A percentile compares a stretch with the other conserved stretches of the same genome.
Evolutionary conservation across 192 early-diverging fungal genomes (phyloP).

Genomic region (Geranomyces variabilis): DNA sequence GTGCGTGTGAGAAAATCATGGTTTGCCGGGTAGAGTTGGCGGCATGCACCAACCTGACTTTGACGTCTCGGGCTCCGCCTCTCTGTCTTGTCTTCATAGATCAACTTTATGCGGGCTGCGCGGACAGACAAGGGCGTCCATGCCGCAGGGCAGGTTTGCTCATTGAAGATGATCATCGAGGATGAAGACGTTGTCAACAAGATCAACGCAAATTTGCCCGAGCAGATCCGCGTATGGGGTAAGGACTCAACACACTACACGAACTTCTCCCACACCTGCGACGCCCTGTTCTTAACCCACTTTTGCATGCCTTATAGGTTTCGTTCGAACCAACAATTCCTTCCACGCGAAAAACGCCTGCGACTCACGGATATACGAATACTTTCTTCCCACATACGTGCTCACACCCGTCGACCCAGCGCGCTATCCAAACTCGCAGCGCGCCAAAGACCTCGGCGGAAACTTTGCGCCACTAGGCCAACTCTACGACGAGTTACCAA

Average conservation of each 20-base stretch:
- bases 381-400: slow-evolving; percentile 90
- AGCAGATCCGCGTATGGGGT: slow-evolving; percentile 84
- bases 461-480: neutral
- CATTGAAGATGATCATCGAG: slow-evolving; percentile 86
- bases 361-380: slow-evolving; percentile 96
- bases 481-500: slow-evolving; percentile 36
- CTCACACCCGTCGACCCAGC: slow-evolving; percentile 54
- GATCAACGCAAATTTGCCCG: slow-evolving; percentile 83
- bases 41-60: slow-evolving; percentile 35
- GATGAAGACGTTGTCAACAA: slow-evolving; percentile 70
- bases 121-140: slow-evolving; percentile 99
- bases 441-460: slow-evolving; percentile 29
- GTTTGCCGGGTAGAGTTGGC: neutral
- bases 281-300: neutral
- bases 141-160: slow-evolving; percentile 93
- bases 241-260: slow-evolving; percentile 11
- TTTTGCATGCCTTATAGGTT: slow-evolving; percentile 48
- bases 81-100: too few relatives aligned
- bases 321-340: slow-evolving; percentile 64
- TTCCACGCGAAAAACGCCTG: slow-evolving; percentile 93
- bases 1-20: slow-evolving; percentile 4
- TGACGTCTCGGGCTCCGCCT: too few relatives aligned
- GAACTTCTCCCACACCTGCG: slow-evolving; percentile 66
- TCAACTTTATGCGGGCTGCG: slow-evolving; percentile 85
- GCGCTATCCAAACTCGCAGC: slow-evolving; percentile 42